phyloP scores from a whole-genome alignment of 192 early-diverging fungal genomes.

The Coemansia javaensis region DNA sequence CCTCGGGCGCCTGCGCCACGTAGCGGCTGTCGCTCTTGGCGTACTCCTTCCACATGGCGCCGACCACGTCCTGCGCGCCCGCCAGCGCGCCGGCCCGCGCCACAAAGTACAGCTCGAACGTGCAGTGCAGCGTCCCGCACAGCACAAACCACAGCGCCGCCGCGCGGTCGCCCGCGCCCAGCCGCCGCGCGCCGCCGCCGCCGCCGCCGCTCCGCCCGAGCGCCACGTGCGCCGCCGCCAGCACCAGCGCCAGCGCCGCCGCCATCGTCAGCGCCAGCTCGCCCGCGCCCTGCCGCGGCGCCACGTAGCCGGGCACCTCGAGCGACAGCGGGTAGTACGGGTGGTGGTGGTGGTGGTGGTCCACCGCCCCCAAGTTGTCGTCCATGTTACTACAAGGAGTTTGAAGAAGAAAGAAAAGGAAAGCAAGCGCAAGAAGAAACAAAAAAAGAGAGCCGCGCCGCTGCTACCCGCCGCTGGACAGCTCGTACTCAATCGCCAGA shows the following conservation, averaged over 20 bases:
- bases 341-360: no score
- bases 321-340: conserved; percentile 39
- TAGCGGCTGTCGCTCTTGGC: conserved; percentile 66
- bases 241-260: conserved; percentile 3
- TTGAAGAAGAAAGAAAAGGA: not conserved
- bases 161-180: conserved; percentile 23
- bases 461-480: not conserved
- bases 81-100: conserved; percentile 46
- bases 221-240: conserved; percentile 1
- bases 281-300: conserved; percentile 13
- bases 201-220: not conserved
- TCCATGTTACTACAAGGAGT: no score
- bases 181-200: not conserved
- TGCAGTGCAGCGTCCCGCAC: conserved; percentile 56
- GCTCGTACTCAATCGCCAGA: conserved; percentile 51
- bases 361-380: no score
- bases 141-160: conserved; percentile 60
- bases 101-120: conserved; percentile 65
- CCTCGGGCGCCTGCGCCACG: conserved; percentile 51
- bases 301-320: conserved; percentile 20
- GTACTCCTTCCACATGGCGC: conserved; percentile 71
- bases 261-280: conserved; percentile 21
- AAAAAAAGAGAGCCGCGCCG: not conserved
- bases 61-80: conserved; percentile 36
- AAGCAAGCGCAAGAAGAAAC: no score